phyloP scores from a whole-genome alignment of 805 yeast genomes.

The Sungouiozyma intestinalis region DNA sequence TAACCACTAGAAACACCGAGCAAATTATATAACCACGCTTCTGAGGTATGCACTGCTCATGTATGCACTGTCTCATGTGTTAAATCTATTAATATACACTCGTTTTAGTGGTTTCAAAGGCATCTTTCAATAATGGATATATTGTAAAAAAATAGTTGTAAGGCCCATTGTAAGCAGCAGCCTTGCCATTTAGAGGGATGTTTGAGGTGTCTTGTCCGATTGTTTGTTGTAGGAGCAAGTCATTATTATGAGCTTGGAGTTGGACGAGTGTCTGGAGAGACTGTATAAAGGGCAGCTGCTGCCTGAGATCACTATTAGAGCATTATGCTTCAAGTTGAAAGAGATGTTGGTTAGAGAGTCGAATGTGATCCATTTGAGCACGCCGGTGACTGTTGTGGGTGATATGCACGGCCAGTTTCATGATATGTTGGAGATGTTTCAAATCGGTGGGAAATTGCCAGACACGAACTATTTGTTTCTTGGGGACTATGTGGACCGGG shows the following conservation, averaged over 20 bases:
- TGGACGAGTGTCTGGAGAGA: slow-evolving; percentile 63
- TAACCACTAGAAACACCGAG: no score
- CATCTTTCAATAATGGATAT: neutral
- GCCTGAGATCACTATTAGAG: slow-evolving; percentile 60
- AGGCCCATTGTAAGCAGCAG: no score
- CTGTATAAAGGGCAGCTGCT: slow-evolving; percentile 53
- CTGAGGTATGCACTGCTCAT: no score
- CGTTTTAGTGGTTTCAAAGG: neutral
- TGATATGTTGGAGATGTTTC: slow-evolving; percentile 83
- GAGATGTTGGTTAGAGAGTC: slow-evolving; percentile 71
- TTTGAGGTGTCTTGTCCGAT: no score
- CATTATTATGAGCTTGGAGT: slow-evolving; percentile 30
- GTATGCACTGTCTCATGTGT: no score
- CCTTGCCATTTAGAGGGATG: no score
- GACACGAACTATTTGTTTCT: slow-evolving; percentile 85
- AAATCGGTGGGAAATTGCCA: slow-evolving; percentile 89
- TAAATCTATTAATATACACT: no score
- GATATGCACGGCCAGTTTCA: slow-evolving; percentile 97
- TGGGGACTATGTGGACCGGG: slow-evolving; percentile 96
- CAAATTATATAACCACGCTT: no score
- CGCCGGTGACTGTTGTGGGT: slow-evolving; percentile 94
- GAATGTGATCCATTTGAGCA: slow-evolving; percentile 70
- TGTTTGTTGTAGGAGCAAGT: neutral
- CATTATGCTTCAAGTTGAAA: slow-evolving; percentile 71
- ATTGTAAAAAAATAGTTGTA: no score